phyloP scores from a whole-genome alignment of 75 land plant genomes.

The Larix kaempferi region DNA sequence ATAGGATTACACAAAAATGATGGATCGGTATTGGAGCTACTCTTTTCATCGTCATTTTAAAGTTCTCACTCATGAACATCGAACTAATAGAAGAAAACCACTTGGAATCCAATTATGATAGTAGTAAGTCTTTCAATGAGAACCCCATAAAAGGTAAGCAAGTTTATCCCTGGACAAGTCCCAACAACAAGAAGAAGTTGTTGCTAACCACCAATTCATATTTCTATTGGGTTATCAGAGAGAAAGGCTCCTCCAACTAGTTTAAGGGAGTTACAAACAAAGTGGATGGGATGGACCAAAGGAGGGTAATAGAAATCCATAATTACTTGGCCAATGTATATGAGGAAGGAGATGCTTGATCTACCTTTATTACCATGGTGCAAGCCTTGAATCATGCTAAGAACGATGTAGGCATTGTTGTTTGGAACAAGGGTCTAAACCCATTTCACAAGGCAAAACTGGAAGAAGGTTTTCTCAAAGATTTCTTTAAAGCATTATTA shows the following conservation, averaged over 20 bases:
- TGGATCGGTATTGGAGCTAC: slow-evolving; percentile 78
- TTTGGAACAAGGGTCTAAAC: slow-evolving; percentile 78
- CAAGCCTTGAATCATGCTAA: slow-evolving; percentile 82
- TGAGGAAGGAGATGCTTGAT: slow-evolving; percentile 75
- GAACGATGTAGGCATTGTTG: slow-evolving; percentile 59
- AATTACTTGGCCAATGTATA: slow-evolving; percentile 77
- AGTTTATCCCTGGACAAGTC: slow-evolving; percentile 18
- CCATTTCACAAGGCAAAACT: slow-evolving; percentile 74
- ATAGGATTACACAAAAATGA: slow-evolving; percentile 70
- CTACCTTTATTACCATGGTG: slow-evolving; percentile 65
- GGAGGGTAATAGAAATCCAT: slow-evolving; percentile 74
- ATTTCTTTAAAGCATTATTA: slow-evolving; percentile 53
- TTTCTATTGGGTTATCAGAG: slow-evolving; percentile 86
- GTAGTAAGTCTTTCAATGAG: slow-evolving; percentile 31
- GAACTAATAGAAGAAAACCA: slow-evolving; percentile 28
- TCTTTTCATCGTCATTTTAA: slow-evolving; percentile 74
- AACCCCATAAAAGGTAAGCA: slow-evolving; percentile 24
- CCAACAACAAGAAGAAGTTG: slow-evolving; percentile 29
- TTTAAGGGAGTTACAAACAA: slow-evolving; percentile 87
- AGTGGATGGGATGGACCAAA: slow-evolving; percentile 69
- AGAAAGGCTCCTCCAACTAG: slow-evolving; percentile 75
- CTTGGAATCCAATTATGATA: slow-evolving; percentile 49
- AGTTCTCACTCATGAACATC: slow-evolving; percentile 59
- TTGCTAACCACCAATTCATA: slow-evolving; percentile 51
- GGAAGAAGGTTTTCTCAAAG: slow-evolving; percentile 67